Evolutionary conservation across 192 early-diverging fungal genomes (phyloP), one percentile per base, ranked within the genome.

Genomic region (Backusella sp.): DNA sequence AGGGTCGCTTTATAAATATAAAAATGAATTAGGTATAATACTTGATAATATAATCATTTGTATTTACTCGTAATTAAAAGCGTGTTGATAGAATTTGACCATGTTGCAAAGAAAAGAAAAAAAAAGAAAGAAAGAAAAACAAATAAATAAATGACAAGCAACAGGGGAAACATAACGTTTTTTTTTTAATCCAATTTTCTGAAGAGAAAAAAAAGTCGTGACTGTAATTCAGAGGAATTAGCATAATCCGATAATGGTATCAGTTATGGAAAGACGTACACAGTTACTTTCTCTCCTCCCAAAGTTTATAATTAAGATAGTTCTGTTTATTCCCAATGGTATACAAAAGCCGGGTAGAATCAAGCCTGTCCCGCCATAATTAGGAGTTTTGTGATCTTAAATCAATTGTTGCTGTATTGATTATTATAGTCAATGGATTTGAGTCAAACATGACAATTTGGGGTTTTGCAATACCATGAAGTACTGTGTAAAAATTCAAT

Each of bases 11-110:
- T 62, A 59, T 26, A 4, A 62, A 28, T 4, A 28, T 28, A 26
- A 23, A 59, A 59, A 12, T 26, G 23, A 59, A 62, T 62, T 12
- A 62, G 12, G 6, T 14, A 52, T n/a, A 6, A 26, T 52, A 7
- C 11, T 37, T 46, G 68, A 30, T 36, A 42, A 30, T 42, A 30
- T 35, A 71, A 23, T 68, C 14, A 66, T 34, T 52, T 4, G 79
- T 44, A 82, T 90, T 81, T 85, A 88, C 85, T 94, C 91, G 75
- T 91, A 96, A 23, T 87, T 84, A 73, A 88, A 90, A n/a, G 87
- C 91, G 49, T 92, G 91, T 59, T 94, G 90, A 79, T 90, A 96
- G 73, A 96, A 92, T 71, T 93, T 94, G 79, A 94, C 92, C 92
- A 94, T 96, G 12, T 62, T 76, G 66, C 79, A 21, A 15, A 23